A percentile compares a stretch with the other conserved stretches of the same genome.
These are phyloP conservation scores for Irineochytrium annulatum DNA, from an alignment of 192 early-diverging fungal genomes.

Conservation along the genomic window DNA sequence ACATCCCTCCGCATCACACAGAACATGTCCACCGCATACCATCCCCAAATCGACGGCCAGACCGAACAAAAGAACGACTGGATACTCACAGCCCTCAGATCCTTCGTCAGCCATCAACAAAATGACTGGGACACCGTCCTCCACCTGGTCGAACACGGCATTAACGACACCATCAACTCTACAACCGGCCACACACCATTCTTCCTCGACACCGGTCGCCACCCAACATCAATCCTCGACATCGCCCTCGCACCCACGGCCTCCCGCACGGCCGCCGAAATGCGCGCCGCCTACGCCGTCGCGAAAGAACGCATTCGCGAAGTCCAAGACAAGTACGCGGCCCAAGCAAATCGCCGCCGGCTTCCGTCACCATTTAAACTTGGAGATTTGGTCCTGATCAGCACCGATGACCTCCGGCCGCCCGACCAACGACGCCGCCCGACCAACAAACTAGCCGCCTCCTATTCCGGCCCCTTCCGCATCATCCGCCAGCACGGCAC, in stretches of 20 bases:
- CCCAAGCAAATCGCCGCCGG: constrained; percentile 6
- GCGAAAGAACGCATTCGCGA: constrained; percentile 9
- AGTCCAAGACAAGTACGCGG: constrained; percentile 7
- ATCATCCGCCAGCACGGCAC: constrained; percentile 3
- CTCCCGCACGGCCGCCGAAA: neutral
- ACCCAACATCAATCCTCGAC: constrained; percentile 7
- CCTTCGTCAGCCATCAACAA: constrained; percentile 28
- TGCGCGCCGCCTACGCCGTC: neutral
- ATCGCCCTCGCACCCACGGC: neutral
- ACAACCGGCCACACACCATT: constrained; percentile 32
- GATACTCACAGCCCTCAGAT: constrained; percentile 21
- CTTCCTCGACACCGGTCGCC: constrained; percentile 18
- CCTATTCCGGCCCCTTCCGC: constrained; percentile 3
- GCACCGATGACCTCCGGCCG: neutral
- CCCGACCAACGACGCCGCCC: neutral
- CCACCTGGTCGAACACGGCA: constrained; percentile 35
- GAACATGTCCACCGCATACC: constrained; percentile 11
- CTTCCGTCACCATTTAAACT: constrained; percentile 11
- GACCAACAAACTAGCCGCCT: neutral
- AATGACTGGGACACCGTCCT: constrained; percentile 37
- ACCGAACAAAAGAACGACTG: constrained; percentile 27
- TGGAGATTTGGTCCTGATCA: constrained; percentile 6
- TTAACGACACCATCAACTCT: constrained; percentile 43
- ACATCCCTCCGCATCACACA: constrained; percentile 16
- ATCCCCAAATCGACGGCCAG: constrained; percentile 31